Evolutionary conservation across 164 flowering plant species (phyloP), one percentile per base, ranked within the genome.

Genomic region (Piper betle): DNA sequence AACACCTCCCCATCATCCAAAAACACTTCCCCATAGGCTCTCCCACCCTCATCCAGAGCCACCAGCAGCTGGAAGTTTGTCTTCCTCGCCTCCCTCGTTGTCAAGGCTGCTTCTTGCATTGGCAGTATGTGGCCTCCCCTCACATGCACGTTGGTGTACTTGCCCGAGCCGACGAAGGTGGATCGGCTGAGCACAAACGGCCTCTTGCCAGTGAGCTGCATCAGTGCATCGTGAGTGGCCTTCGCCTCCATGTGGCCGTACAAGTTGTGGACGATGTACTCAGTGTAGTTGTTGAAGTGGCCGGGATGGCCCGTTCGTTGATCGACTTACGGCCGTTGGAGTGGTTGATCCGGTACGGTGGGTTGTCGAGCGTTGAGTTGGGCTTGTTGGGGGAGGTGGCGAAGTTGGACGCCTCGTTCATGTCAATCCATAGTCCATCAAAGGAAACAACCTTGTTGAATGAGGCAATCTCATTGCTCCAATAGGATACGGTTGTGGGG

Each of bases 401-500:
- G 71, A 87, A 90, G 65, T 85, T 90, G 39, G 95, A 79, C 42
- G 78, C 2, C 70, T 91, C 97, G 64, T 91, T 91, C 97, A 91
- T 91, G 74, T 91, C 97, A 63, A 88, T 68, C 97, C 96, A 91
- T 10, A 90, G 78, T 18, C 97, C 97, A 66, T 91, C 93, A 48
- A 84, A 37, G 5, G 83, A 81, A 53, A 86, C 60, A 55, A 77
- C 53, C 59, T 81, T 69, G 0, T 48, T 78, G 58, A 91, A 91
- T 5, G 64, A 40, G 11, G 74, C 70, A n/a, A n/a, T n/a, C n/a
- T n/a, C n/a, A n/a, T n/a, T n/a, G n/a, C n/a, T n/a, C n/a, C n/a
- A n/a, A n/a, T n/a, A n/a, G n/a, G n/a, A n/a, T n/a, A n/a, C n/a
- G n/a, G n/a, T n/a, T n/a, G n/a, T n/a, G n/a, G n/a, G n/a, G n/a